phyloP scores from a whole-genome alignment of 345 rosid species.

The Eucalyptus regnans region DNA sequence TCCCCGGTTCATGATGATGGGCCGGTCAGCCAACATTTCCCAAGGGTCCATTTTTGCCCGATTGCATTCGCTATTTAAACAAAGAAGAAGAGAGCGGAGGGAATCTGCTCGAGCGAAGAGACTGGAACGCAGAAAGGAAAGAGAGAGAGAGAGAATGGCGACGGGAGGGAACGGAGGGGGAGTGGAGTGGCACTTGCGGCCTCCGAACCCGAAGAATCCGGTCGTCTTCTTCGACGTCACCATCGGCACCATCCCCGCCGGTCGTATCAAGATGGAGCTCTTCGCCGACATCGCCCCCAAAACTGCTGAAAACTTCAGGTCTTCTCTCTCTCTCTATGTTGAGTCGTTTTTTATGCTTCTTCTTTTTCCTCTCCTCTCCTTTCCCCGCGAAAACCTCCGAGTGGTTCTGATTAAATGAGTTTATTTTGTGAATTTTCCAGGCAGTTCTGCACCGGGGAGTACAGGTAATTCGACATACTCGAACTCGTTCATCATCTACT shows the following conservation, averaged over 20 bases:
- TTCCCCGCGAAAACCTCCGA: not conserved
- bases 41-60: not conserved
- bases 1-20: not conserved
- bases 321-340: not conserved
- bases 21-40: not conserved
- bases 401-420: not conserved
- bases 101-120: not conserved
- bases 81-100: not conserved
- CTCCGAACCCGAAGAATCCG: slow-evolving; percentile 92
- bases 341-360: not conserved
- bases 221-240: slow-evolving; percentile 90
- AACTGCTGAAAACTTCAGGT: slow-evolving; percentile 96
- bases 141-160: not conserved
- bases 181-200: slow-evolving; percentile 95
- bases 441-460: slow-evolving; percentile 96
- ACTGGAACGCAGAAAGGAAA: not conserved
- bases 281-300: slow-evolving; percentile 88
- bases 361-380: not conserved
- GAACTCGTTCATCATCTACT: not conserved
- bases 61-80: not conserved
- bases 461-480: slow-evolving; percentile 25
- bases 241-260: slow-evolving; percentile 87
- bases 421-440: slow-evolving; percentile 18
- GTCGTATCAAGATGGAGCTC: slow-evolving; percentile 97
- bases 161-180: slow-evolving; percentile 11